Evolutionary conservation across 331 rosid genomes (phyloP), one percentile per base, ranked within the genome.

Genomic region (Spiraea crenata): DNA sequence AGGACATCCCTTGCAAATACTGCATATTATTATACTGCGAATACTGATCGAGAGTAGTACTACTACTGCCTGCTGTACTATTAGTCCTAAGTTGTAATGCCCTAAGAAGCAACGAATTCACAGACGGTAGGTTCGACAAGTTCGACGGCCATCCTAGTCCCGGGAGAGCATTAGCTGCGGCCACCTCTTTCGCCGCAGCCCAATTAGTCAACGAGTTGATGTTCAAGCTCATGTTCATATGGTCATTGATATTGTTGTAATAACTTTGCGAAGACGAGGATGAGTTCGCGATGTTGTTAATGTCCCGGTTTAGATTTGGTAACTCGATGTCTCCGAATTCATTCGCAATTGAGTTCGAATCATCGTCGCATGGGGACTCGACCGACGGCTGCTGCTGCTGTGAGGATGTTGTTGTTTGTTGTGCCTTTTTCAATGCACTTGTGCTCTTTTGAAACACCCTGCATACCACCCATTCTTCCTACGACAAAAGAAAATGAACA

Each of bases 391-490:
- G 91, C 44, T 31, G 75, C 49, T 57, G 57, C 5, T 41, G 66
- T 3, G 83, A 69, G 49, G 95, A 82, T 1, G 87, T 74, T n/a
- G 83, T 64, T 20, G 81, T 49, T 47, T 86, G 87, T 9, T 86
- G 90, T 51, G 90, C 86, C 54, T 78, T 91, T 57, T 85, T 95
- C 35, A 67, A 60, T 48, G 90, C 75, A 41, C 10, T 35, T 17
- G 49, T 20, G 64, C 82, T 86, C 79, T 91, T 93, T n/a, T 93
- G 87, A 82, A 93, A 93, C 57, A 93, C 86, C 90, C 99, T 89
- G 41, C 98, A 95, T 71, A 95, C 88, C 83, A 89, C 99, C 99
- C 99, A 95, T 69, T 91, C 98, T 48, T 95, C 96, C 99, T 95
- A 81, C 20, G 47, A 25, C 31, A 25, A 25, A 25, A 25, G 31